Evolutionary conservation across 768 basidiomycete species (phyloP).

Genomic region (Flagelloscypha sp.): DNA sequence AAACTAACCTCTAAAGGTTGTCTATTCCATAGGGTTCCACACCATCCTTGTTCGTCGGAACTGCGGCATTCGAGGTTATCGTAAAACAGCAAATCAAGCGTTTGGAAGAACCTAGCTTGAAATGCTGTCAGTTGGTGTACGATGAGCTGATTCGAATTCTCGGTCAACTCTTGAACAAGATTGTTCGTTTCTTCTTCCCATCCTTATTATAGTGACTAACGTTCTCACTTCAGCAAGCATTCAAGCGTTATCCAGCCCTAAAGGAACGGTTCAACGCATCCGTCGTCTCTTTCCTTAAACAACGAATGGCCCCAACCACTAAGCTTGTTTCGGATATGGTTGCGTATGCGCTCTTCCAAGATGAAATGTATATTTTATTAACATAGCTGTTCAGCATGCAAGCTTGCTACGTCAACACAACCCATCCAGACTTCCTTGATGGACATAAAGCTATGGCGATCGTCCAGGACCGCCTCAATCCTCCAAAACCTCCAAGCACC

Average conservation of each 20-base stretch:
- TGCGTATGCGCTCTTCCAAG: constrained; percentile 43
- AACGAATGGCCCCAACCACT: constrained; percentile 85
- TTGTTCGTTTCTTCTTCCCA: constrained; percentile 43
- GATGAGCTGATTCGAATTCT: constrained; percentile 97
- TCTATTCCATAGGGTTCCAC: constrained; percentile 70
- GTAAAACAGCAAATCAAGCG: constrained; percentile 99
- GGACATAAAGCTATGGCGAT: constrained; percentile 95
- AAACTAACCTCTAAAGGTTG: too few relatives aligned
- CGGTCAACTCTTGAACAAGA: constrained; percentile 81
- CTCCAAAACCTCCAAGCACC: constrained; percentile 62
- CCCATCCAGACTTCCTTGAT: constrained; percentile 96
- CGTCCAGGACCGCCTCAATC: constrained; percentile 74
- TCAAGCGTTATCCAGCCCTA: constrained; percentile 94
- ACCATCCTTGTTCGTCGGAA: constrained; percentile 93
- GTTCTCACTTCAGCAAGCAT: constrained; percentile 64
- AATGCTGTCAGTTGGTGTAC: constrained; percentile 93
- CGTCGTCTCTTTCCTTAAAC: constrained; percentile 96
- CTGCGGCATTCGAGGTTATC: constrained; percentile 95
- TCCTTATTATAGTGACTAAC: constrained; percentile 1
- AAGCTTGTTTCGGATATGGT: constrained; percentile 94
- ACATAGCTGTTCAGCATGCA: constrained; percentile 84
- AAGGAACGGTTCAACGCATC: constrained; percentile 93
- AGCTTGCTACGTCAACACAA: constrained; percentile 98
- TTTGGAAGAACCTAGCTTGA: constrained; percentile 86
- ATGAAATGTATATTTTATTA: constrained; percentile 5